Conservation (phyloP, 2,329 filamentous ascomycete genomes). For the Trichoderma koningiopsis region DNA sequence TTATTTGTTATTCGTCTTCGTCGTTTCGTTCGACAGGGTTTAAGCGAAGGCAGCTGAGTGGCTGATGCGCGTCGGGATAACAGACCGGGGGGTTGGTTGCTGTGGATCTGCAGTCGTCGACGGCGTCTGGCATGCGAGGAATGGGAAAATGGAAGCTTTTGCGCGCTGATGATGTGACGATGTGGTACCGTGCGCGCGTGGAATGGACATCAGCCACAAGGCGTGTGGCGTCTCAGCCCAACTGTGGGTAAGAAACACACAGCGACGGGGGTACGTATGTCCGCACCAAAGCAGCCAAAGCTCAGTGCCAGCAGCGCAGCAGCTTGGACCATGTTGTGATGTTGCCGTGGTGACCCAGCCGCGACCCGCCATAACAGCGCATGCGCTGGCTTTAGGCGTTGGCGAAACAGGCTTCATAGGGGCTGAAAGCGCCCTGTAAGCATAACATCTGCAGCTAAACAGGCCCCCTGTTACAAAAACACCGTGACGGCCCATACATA, state of each 20-base stretch:
- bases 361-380: slow-evolving; percentile 29
- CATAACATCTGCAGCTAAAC: slow-evolving; percentile 32
- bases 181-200: background rate
- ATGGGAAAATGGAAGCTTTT: background rate
- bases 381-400: slow-evolving; percentile 21
- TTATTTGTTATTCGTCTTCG: background rate
- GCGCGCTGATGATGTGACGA: slow-evolving; percentile 9
- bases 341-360: slow-evolving; percentile 32
- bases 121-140: background rate
- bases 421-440: slow-evolving; percentile 21
- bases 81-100: background rate
- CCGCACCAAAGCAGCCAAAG: background rate
- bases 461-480: slow-evolving; percentile 37
- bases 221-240: slow-evolving; percentile 21
- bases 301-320: background rate
- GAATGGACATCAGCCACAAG: slow-evolving; percentile 18
- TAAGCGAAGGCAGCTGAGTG: background rate
- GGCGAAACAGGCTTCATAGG: slow-evolving; percentile 22
- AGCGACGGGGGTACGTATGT: background rate
- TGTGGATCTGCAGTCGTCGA: background rate
- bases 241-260: background rate
- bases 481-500: slow-evolving; percentile 33
- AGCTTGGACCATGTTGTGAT: slow-evolving; percentile 20
- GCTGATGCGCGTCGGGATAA: background rate
- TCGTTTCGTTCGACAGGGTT: background rate